phyloP scores from a whole-genome alignment of 345 rosid species.

The Aquilaria sinensis region DNA sequence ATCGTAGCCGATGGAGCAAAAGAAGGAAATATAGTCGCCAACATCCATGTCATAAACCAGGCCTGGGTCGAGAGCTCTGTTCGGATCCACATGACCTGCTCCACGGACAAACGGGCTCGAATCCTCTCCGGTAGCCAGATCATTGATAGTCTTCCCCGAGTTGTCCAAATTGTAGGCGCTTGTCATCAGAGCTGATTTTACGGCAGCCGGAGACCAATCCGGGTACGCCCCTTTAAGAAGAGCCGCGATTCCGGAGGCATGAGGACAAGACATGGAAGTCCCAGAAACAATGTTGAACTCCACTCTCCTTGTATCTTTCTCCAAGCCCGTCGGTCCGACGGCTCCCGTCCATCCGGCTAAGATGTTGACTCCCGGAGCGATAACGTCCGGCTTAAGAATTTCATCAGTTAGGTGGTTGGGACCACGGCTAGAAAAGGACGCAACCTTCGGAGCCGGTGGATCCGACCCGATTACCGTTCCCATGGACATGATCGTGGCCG shows the following conservation, averaged over 20 bases:
- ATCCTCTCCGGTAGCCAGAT: conserved; percentile 63
- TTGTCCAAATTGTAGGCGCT: conserved; percentile 68
- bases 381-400: conserved; percentile 74
- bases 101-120: conserved; percentile 69
- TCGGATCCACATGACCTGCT: conserved; percentile 88
- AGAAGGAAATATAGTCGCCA: conserved; percentile 50
- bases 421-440: conserved; percentile 75
- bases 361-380: conserved; percentile 84
- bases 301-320: conserved; percentile 59
- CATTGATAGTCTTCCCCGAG: conserved; percentile 50
- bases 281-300: conserved; percentile 74
- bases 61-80: conserved; percentile 70
- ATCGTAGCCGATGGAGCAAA: conserved; percentile 77
- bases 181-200: conserved; percentile 71
- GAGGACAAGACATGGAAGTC: conserved; percentile 92
- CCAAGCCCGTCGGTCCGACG: conserved; percentile 49
- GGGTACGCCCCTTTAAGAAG: conserved; percentile 58
- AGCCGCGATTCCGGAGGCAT: conserved; percentile 78
- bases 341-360: conserved; percentile 80
- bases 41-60: conserved; percentile 65
- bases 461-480: conserved; percentile 48
- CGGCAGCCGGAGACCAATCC: conserved; percentile 66
- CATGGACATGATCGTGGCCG: conserved; percentile 40
- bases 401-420: conserved; percentile 49
- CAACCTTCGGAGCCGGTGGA: conserved; percentile 67